Conservation (phyloP, 2,329 filamentous ascomycete genomes). For the Juglanconis sp. region DNA sequence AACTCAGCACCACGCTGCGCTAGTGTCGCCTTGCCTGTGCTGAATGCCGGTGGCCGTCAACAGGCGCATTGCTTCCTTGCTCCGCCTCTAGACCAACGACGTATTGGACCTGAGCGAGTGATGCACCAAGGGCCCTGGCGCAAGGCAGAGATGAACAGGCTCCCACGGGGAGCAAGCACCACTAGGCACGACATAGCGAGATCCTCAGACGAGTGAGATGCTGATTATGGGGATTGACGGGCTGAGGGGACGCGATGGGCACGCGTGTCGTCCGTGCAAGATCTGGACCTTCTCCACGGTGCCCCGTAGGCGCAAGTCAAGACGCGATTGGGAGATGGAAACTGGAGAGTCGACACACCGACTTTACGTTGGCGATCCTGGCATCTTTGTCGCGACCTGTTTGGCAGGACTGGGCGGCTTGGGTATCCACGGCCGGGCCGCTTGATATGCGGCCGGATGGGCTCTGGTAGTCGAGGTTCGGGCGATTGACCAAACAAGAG, state of each 20-base stretch:
- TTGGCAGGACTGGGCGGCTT: constrained; percentile 3
- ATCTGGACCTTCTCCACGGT: neutral
- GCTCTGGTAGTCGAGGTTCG: constrained; percentile 13
- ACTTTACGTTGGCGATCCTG: constrained; percentile 19
- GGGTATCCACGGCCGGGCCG: constrained; percentile 20
- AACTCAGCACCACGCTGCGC: neutral
- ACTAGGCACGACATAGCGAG: neutral
- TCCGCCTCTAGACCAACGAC: neutral
- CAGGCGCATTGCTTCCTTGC: neutral
- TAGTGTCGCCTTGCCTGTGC: neutral
- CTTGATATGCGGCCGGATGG: constrained; percentile 17
- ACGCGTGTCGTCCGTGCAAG: constrained; percentile 12
- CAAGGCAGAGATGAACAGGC: neutral
- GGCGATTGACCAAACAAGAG: constrained; percentile 14
- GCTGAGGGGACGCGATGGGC: constrained; percentile 11
- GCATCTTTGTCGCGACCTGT: neutral
- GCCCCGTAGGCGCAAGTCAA: constrained; percentile 3
- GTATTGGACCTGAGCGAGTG: neutral
- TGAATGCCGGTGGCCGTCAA: neutral
- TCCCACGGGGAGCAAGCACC: neutral
- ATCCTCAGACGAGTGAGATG: neutral
- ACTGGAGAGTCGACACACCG: constrained; percentile 17
- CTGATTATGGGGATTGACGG: constrained; percentile 6
- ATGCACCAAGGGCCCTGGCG: neutral
- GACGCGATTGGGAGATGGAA: constrained; percentile 11